phyloP scores from a whole-genome alignment of 2,329 filamentous ascomycete species.

The Fusarium concolor region DNA sequence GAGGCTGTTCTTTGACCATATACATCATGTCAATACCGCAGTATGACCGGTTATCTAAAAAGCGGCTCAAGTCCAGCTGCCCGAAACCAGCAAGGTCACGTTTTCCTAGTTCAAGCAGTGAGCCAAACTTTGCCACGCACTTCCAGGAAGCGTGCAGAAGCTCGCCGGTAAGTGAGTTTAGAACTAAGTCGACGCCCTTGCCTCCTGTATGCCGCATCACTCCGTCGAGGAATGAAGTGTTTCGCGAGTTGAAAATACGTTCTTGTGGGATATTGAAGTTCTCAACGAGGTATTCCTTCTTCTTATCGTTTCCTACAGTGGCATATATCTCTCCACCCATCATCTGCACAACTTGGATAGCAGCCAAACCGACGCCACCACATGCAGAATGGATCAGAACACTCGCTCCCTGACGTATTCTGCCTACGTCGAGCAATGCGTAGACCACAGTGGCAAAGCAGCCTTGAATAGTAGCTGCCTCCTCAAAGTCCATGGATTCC shows the following conservation, averaged over 20 bases:
- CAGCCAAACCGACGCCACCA: conserved; percentile 49
- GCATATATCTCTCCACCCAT: conserved; percentile 43
- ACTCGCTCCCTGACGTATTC: conserved; percentile 49
- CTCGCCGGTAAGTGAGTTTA: conserved; percentile 51
- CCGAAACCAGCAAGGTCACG: conserved; percentile 42
- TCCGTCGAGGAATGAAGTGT: conserved; percentile 44
- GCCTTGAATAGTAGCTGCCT: conserved; percentile 50
- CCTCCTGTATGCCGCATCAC: conserved; percentile 45
- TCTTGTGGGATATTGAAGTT: conserved; percentile 45
- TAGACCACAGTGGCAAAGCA: conserved; percentile 49
- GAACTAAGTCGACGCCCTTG: conserved; percentile 48
- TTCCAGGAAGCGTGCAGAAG: conserved; percentile 48
- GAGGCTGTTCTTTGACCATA: conserved; percentile 2
- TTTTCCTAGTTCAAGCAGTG: conserved; percentile 53
- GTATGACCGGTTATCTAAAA: conserved; percentile 36
- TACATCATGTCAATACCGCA: conserved; percentile 31
- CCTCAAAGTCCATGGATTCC: conserved; percentile 49
- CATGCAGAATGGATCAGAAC: conserved; percentile 52
- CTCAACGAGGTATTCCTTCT: conserved; percentile 46
- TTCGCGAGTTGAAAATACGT: conserved; percentile 49
- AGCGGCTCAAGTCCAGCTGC: conserved; percentile 24
- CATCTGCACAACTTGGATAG: conserved; percentile 45
- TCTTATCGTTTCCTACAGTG: conserved; percentile 43
- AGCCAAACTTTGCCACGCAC: conserved; percentile 51
- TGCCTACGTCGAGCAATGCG: conserved; percentile 27